These are phyloP conservation scores for Aschersonia sp. DNA, from an alignment of 2,329 filamentous ascomycete genomes.

Conservation along the genomic window DNA sequence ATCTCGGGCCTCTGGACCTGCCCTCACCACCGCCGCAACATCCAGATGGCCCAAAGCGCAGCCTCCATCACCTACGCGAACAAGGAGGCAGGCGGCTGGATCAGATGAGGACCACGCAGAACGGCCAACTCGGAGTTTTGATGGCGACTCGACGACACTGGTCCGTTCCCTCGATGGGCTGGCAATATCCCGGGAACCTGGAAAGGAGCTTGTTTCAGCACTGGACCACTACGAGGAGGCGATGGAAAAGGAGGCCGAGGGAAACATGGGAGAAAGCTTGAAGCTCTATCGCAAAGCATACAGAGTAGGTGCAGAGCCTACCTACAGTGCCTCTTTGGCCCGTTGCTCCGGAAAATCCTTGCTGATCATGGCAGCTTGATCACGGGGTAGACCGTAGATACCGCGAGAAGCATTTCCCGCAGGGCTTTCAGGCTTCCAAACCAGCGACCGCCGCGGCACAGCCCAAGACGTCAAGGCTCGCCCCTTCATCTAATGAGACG, in stretches of 20 bases:
- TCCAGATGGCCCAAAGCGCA: neutral
- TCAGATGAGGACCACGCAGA: conserved; percentile 5
- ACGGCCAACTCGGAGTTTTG: conserved; percentile 6
- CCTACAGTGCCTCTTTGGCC: too few species aligned
- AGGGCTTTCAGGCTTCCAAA: conserved; percentile 12
- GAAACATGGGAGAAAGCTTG: conserved; percentile 79
- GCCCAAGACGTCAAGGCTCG: neutral
- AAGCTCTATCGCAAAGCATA: conserved; percentile 83
- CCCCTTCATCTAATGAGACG: conserved; percentile 8
- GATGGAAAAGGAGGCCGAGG: conserved; percentile 74
- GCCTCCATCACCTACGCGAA: neutral
- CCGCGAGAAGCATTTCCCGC: conserved; percentile 81
- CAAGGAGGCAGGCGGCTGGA: neutral
- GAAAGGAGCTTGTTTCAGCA: conserved; percentile 52
- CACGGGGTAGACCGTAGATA: conserved; percentile 72
- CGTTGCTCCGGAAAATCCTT: neutral
- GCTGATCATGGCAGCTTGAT: conserved; percentile 48
- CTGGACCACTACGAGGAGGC: conserved; percentile 88
- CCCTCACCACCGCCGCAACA: neutral
- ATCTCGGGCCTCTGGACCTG: neutral
- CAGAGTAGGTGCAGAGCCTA: conserved; percentile 34
- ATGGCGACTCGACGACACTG: conserved; percentile 3
- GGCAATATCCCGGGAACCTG: conserved; percentile 3
- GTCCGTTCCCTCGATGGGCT: conserved; percentile 7
- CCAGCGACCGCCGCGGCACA: conserved; percentile 24